Conservation (phyloP, 176 grass and related monocot genomes). For the Echinochloa phyllopogon region DNA sequence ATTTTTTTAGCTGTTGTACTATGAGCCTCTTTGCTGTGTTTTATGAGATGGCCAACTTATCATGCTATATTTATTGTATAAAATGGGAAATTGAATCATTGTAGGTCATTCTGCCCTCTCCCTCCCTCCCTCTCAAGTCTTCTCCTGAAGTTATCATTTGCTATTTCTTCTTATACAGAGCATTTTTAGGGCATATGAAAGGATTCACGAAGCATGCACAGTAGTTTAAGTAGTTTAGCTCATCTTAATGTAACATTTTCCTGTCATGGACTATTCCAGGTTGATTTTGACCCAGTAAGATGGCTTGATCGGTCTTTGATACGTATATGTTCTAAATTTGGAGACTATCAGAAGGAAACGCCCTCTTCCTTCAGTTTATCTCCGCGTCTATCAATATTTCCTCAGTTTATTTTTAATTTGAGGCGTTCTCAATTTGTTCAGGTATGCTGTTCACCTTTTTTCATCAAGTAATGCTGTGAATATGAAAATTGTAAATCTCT, state of each 20-base stretch:
- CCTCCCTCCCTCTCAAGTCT: neutral
- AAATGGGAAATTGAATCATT: conserved; percentile 1
- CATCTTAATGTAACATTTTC: conserved; percentile 41
- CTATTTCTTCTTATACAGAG: neutral
- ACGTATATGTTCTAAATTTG: conserved; percentile 85
- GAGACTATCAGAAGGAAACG: conserved; percentile 92
- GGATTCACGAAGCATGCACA: neutral
- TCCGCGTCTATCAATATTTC: conserved; percentile 90
- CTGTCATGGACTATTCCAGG: conserved; percentile 49
- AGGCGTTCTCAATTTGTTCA: conserved; percentile 96
- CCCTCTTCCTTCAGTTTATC: conserved; percentile 92
- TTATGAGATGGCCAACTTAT: neutral
- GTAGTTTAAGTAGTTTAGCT: conserved; percentile 6
- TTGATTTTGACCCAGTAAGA: conserved; percentile 95
- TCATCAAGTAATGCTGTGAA: neutral
- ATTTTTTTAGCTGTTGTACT: conserved; percentile 20
- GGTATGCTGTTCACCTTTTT: conserved; percentile 43
- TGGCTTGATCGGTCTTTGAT: conserved; percentile 94
- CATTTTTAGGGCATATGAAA: conserved; percentile 12
- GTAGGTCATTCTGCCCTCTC: neutral
- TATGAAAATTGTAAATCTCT: neutral
- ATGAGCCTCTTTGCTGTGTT: conserved; percentile 27
- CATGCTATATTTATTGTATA: neutral
- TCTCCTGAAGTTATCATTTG: neutral
- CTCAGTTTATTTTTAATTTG: conserved; percentile 92